Evolutionary conservation across 768 basidiomycete species (phyloP).

Genomic region (Nidularia sp.): DNA sequence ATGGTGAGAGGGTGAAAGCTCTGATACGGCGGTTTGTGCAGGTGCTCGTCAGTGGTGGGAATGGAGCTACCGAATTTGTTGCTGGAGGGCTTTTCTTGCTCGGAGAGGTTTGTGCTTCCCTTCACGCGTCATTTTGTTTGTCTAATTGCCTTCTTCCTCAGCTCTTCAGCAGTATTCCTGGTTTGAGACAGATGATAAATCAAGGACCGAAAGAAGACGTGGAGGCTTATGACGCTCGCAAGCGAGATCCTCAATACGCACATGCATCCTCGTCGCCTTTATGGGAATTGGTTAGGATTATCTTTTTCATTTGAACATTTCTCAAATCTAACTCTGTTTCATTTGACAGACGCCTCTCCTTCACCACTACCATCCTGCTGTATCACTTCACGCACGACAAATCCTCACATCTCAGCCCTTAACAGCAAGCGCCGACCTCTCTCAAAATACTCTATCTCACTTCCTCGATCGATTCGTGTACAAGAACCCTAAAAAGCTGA

Average conservation of each 20-base stretch:
- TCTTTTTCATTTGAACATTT: background rate
- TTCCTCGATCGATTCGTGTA: slow-evolving; percentile 98
- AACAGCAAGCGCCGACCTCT: slow-evolving; percentile 82
- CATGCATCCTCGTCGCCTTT: slow-evolving; percentile 76
- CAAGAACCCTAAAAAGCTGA: slow-evolving; percentile 84
- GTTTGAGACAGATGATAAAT: slow-evolving; percentile 36
- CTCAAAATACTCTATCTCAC: slow-evolving; percentile 88
- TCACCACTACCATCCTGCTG: slow-evolving; percentile 85
- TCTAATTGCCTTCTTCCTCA: slow-evolving; percentile 7
- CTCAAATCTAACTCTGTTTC: background rate
- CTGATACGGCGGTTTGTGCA: slow-evolving; percentile 84
- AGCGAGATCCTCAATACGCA: slow-evolving; percentile 86
- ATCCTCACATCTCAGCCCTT: slow-evolving; percentile 70
- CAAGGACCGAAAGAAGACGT: slow-evolving; percentile 14
- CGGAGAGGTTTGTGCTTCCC: slow-evolving; percentile 62
- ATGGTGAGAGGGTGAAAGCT: slow-evolving; percentile 64
- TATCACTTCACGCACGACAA: slow-evolving; percentile 83
- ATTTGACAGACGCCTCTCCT: slow-evolving; percentile 67
- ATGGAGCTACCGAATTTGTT: slow-evolving; percentile 80
- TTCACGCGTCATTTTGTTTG: background rate
- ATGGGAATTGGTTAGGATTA: slow-evolving; percentile 79
- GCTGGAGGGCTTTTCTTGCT: slow-evolving; percentile 86
- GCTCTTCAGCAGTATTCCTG: slow-evolving; percentile 40
- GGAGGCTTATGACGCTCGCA: slow-evolving; percentile 74
- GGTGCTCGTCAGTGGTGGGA: slow-evolving; percentile 63